A percentile compares a stretch with the other conserved stretches of the same genome.
These are phyloP conservation scores for Carex arenaria DNA, from an alignment of 202 grass and related monocot species.

Conservation along the genomic window DNA sequence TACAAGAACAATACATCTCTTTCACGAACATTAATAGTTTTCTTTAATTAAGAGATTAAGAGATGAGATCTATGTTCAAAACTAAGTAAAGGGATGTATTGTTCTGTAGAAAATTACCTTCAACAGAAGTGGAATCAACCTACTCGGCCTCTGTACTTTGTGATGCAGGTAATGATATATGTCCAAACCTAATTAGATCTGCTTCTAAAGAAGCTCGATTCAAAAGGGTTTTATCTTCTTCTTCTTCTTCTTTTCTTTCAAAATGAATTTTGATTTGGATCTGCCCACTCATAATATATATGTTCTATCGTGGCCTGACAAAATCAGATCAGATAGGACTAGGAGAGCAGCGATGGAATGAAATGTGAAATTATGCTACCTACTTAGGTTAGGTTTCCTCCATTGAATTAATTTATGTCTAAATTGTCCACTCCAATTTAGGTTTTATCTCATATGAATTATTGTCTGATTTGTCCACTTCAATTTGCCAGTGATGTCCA, in stretches of 20 bases:
- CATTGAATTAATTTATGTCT: not conserved
- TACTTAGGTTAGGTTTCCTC: not conserved
- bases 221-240: not conserved
- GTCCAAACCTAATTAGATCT: not conserved
- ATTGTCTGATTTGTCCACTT: not conserved
- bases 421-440: not conserved
- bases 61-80: not conserved
- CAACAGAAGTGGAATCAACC: not conserved
- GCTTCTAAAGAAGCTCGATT: not conserved
- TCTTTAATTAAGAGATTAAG: too few relatives aligned
- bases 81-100: conserved; percentile 12
- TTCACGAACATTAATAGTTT: too few relatives aligned
- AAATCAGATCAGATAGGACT: not conserved
- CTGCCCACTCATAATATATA: not conserved
- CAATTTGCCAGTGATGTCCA: not conserved
- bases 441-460: not conserved
- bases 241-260: not conserved
- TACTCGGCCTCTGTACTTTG: not conserved
- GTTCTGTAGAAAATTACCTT: conserved; percentile 9
- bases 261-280: not conserved
- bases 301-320: not conserved
- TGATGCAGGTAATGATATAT: not conserved
- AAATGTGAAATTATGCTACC: not conserved
- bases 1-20: conserved; percentile 11
- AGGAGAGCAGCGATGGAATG: not conserved